Base-by-base conservation (phyloP, 257 asterid species). In the Petrea volubilis region DNA sequence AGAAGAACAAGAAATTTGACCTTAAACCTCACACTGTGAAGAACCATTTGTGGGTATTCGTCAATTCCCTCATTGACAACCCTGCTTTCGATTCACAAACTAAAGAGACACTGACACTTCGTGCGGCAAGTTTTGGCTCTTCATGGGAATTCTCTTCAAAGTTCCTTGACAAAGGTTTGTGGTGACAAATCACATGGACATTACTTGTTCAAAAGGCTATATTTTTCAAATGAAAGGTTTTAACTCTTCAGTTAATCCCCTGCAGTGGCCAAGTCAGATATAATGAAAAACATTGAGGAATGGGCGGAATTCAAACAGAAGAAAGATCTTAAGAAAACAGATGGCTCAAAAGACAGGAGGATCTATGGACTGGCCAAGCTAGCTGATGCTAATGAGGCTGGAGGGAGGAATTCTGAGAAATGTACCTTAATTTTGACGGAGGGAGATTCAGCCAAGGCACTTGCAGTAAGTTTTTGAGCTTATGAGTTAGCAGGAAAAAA, bases 1-100 rank as follows among this genome's bases (percentile, higher is more conserved):
- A 82, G 89, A 94, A 91, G 82, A 82, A 77, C 78, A 88, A 88
- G 84, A 81, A 82, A 29, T 84, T 90, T 67, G 91, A 87, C 55
- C 67, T 89, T 28, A 92, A 94, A 81, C 88, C 97, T 62, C 96
- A 90, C 50, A 63, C 89, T 13, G 98, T 95, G 47, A 95, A 87
- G 79, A 95, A 80, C 75, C 97, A 92, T 82, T 71, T 95, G 62
- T 95, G 99, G 98, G 93, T 95, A 23, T 95, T 95, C 82, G 99
- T 95, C 81, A 95, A 92, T 83, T 92, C 97, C 24, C 99, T 95
- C 25, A 92, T 95, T 81, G 98, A 90, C 92, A 95, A 95, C 74
- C 98, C 98, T 23, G 98, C 99, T 40, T 94, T 94, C 80, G 99
- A 94, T 85, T 94, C 98, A 56, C 99, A 95, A 88, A 92, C 99